Evolutionary conservation across 192 early-diverging fungal genomes (phyloP), one percentile per base, ranked within the genome.

Genomic region (Entomortierella parvispora): DNA sequence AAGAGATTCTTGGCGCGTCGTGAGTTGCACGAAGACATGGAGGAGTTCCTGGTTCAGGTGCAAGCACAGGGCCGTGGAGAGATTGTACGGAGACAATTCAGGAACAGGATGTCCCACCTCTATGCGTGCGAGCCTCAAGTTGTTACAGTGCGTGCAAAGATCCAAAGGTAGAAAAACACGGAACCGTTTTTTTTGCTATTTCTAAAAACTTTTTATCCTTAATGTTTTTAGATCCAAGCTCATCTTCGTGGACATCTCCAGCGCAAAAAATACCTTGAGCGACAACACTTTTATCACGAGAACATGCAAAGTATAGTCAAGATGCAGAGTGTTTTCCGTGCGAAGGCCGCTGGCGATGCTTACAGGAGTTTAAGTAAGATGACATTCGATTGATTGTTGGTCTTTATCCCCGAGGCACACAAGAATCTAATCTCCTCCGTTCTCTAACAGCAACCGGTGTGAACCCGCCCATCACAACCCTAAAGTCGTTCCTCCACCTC

Each of bases 401-500:
- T n/a, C n/a, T n/a, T n/a, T n/a, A n/a, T n/a, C n/a, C n/a, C n/a
- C n/a, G n/a, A n/a, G n/a, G n/a, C n/a, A n/a, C n/a, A n/a, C n/a
- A n/a, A n/a, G n/a, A n/a, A n/a, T n/a, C n/a, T n/a, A n/a, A n/a
- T n/a, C n/a, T n/a, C n/a, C n/a, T n/a, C n/a, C n/a, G n/a, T n/a
- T n/a, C n/a, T n/a, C n/a, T 14, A 23, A 62, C 43, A 86, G 85
- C 87, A 0, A 83, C 89, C 1, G 91, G 90, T 61, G 85, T 87
- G 61, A 97, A 91, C 62, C 94, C 96, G 29, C 86, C 95, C 0
- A 83, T 95, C 23, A 88, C 90, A 8, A 90, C 90, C 2, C 82
- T 99, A 18, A 93, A 95, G 58, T 90, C 86, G 20, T 99, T 96
- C 65, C 82, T 95, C 29, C 90, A 96, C 63, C 80, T 99, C 49